These are phyloP conservation scores for Xylaria castorea DNA, from an alignment of 495 filamentous ascomycete genomes.

Conservation along the genomic window DNA sequence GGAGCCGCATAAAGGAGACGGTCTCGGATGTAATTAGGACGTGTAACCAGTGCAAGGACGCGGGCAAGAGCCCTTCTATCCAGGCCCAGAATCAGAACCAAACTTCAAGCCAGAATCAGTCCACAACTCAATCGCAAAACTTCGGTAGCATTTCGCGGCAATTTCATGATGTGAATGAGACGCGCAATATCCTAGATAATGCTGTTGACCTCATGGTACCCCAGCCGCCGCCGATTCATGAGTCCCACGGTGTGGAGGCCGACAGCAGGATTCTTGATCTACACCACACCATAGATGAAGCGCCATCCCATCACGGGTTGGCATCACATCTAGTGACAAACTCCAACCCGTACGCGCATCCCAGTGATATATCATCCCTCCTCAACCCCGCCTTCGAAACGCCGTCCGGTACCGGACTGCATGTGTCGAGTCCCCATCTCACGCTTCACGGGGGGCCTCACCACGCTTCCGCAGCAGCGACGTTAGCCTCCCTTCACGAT, in stretches of 20 bases:
- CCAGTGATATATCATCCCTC: conserved; percentile 45
- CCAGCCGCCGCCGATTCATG: conserved; percentile 30
- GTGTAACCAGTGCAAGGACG: conserved; percentile 88
- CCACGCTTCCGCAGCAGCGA: conserved; percentile 38
- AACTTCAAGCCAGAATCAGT: conserved; percentile 16
- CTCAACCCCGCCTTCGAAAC: conserved; percentile 38
- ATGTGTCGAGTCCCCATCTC: conserved; percentile 33
- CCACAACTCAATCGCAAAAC: not conserved
- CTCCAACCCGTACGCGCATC: conserved; percentile 44
- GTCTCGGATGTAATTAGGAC: conserved; percentile 93
- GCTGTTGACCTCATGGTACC: conserved; percentile 30
- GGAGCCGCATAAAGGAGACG: conserved; percentile 99
- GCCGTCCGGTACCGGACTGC: conserved; percentile 40
- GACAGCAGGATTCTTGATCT: conserved; percentile 39
- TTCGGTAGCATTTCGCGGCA: conserved; percentile 22
- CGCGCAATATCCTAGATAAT: conserved; percentile 7
- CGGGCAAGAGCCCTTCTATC: conserved; percentile 59
- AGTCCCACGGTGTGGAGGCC: conserved; percentile 31
- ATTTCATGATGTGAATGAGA: conserved; percentile 35
- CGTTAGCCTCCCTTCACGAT: conserved; percentile 34
- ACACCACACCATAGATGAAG: conserved; percentile 18
- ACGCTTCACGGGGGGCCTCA: conserved; percentile 41
- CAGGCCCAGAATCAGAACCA: conserved; percentile 30
- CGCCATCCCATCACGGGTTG: conserved; percentile 30
- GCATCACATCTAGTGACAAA: conserved; percentile 37